Percentiles rank a stretch among this genome's conserved stretches.
phyloP scores from a whole-genome alignment of 768 basidiomycete genomes.

The Amanita molliuscula region DNA sequence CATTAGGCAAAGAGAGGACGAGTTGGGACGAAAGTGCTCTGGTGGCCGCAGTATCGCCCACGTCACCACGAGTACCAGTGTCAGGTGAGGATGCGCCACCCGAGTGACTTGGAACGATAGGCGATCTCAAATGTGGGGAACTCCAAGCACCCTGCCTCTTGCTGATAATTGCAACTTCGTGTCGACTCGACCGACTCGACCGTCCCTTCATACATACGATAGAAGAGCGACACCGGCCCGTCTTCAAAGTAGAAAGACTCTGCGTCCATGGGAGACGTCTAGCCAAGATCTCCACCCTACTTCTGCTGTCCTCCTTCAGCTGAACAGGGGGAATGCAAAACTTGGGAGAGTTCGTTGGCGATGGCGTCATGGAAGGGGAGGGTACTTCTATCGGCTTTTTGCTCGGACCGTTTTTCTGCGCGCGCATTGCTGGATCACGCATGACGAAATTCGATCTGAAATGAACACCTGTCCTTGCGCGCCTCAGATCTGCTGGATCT shows the following conservation, averaged over 20 bases:
- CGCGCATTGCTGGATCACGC: neutral
- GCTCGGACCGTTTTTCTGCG: neutral
- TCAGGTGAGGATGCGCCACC: neutral
- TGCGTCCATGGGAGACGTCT: neutral
- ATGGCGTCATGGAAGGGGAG: constrained; percentile 3
- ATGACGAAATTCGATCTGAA: neutral
- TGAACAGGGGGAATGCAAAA: neutral
- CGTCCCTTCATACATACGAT: neutral
- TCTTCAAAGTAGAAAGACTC: neutral
- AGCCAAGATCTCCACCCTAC: neutral
- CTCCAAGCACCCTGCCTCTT: neutral
- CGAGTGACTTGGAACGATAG: neutral
- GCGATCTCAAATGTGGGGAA: neutral
- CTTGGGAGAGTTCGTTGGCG: neutral
- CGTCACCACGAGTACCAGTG: neutral
- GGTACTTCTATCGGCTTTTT: neutral
- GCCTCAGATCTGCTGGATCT: neutral
- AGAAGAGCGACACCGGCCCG: neutral
- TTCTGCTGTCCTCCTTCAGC: neutral
- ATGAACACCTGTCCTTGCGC: neutral
- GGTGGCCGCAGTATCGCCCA: neutral
- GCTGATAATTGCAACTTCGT: neutral
- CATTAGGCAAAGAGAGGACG: neutral
- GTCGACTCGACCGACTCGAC: neutral
- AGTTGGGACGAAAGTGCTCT: no score